Percentiles rank a stretch among this genome's conserved stretches.
Evolutionary conservation across 208 protist species (phyloP).

Genomic region (Giardia muris): DNA sequence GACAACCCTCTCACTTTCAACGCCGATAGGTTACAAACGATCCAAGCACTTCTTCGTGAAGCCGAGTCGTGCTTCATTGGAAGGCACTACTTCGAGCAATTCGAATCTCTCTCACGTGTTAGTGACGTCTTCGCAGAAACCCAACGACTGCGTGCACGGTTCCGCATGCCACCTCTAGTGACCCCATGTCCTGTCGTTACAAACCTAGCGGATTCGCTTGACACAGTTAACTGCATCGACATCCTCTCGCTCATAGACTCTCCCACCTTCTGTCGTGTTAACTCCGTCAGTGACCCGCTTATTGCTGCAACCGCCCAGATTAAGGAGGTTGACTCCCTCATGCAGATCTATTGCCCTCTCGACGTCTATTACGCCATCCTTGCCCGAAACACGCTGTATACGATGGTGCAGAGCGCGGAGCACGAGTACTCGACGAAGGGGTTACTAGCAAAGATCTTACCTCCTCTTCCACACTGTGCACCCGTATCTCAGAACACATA

Average conservation of each 20-base stretch:
- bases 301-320: background rate
- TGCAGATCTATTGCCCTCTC: background rate
- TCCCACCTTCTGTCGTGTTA: background rate
- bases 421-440: background rate
- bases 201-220: background rate
- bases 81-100: background rate
- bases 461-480: background rate
- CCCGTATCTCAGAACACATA: background rate
- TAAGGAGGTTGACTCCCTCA: background rate
- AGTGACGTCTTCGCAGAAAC: background rate
- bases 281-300: background rate
- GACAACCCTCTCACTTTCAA: background rate
- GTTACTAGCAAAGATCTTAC: background rate
- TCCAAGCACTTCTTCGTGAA: background rate
- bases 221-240: background rate
- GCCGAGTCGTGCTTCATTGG: background rate
- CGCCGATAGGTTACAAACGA: background rate
- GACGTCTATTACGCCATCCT: background rate
- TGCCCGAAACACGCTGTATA: background rate
- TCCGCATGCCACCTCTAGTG: background rate
- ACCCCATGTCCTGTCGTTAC: background rate
- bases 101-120: background rate
- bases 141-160: background rate
- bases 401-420: background rate
- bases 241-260: background rate